These are phyloP conservation scores for Yamadazyma diospyri DNA, from an alignment of 1,139 yeast genomes.

Conservation along the genomic window DNA sequence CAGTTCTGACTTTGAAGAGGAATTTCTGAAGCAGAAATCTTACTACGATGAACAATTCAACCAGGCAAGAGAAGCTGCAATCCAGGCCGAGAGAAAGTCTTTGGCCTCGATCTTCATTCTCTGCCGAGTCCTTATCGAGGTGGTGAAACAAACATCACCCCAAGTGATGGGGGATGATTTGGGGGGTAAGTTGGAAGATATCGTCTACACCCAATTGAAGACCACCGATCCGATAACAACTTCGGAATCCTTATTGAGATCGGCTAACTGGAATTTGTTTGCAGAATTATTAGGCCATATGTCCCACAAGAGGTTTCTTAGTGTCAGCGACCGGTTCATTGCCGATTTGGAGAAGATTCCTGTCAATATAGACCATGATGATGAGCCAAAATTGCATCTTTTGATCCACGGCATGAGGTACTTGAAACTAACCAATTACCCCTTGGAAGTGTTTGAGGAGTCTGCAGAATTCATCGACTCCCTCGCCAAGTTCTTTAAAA, in stretches of 20 bases:
- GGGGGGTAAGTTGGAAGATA: conserved; percentile 84
- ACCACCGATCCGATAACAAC: conserved; percentile 78
- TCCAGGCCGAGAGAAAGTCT: conserved; percentile 83
- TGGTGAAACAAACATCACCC: conserved; percentile 80
- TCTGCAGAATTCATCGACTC: conserved; percentile 86
- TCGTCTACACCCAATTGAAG: conserved; percentile 84
- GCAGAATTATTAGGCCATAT: conserved; percentile 87
- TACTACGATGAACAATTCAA: conserved; percentile 43
- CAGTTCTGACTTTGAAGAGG: conserved; percentile 12
- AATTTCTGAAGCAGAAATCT: conserved; percentile 22
- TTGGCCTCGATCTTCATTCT: conserved; percentile 82
- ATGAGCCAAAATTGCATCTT: conserved; percentile 71
- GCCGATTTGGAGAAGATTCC: conserved; percentile 88
- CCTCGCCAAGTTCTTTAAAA: conserved; percentile 74
- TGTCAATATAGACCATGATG: conserved; percentile 44
- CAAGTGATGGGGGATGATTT: conserved; percentile 74
- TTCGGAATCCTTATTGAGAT: conserved; percentile 63
- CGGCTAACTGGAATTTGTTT: conserved; percentile 92
- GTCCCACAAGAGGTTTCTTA: conserved; percentile 78
- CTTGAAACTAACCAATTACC: conserved; percentile 73
- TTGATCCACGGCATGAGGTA: conserved; percentile 90
- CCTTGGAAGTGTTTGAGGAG: conserved; percentile 87
- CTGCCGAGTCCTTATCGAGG: conserved; percentile 92
- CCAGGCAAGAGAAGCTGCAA: conserved; percentile 64
- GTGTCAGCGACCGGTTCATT: conserved; percentile 90